Evolutionary conservation across 257 asterid species (phyloP).

Genomic region (Anisodus tanguticus): DNA sequence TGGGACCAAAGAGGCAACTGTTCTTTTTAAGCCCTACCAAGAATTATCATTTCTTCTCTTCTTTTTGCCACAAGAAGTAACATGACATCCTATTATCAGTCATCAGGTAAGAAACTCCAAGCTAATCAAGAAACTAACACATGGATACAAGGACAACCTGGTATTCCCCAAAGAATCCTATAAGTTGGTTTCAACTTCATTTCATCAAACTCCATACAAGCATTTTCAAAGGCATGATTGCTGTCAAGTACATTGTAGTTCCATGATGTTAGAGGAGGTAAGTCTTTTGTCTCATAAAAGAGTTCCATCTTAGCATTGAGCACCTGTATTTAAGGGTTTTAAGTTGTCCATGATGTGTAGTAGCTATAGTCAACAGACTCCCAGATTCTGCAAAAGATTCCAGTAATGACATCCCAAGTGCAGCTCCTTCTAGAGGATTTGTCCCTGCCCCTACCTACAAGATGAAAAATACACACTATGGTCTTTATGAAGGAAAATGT

Average conservation of each 20-base stretch:
- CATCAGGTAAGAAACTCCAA: background rate
- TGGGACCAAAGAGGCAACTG: background rate
- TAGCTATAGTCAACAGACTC: slow-evolving; percentile 79
- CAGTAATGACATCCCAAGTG: slow-evolving; percentile 92
- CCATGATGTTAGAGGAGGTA: slow-evolving; percentile 37
- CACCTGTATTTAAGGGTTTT: slow-evolving; percentile 97
- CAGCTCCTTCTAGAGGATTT: slow-evolving; percentile 98
- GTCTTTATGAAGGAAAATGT: slow-evolving; percentile 18
- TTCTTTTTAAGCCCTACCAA: slow-evolving; percentile 9
- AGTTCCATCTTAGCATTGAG: slow-evolving; percentile 35
- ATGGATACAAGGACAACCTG: slow-evolving; percentile 60
- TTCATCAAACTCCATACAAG: slow-evolving; percentile 98
- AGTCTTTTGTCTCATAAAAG: slow-evolving; percentile 29
- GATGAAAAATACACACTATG: slow-evolving; percentile 22
- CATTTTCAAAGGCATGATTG: slow-evolving; percentile 85
- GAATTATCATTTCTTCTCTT: slow-evolving; percentile 13
- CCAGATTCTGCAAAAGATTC: slow-evolving; percentile 90
- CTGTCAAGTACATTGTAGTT: slow-evolving; percentile 53
- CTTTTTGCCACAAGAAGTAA: slow-evolving; percentile 22
- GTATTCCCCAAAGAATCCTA: slow-evolving; percentile 97
- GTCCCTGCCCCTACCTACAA: slow-evolving; percentile 98
- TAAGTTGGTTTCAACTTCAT: slow-evolving; percentile 89
- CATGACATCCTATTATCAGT: slow-evolving; percentile 24
- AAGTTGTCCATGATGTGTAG: slow-evolving; percentile 98
- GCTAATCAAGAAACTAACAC: slow-evolving; percentile 27